A percentile compares a stretch with the other conserved stretches of the same genome.
These are phyloP conservation scores for Tubosaeta brunneosetosa DNA, from an alignment of 768 basidiomycete species.

Conservation along the genomic window DNA sequence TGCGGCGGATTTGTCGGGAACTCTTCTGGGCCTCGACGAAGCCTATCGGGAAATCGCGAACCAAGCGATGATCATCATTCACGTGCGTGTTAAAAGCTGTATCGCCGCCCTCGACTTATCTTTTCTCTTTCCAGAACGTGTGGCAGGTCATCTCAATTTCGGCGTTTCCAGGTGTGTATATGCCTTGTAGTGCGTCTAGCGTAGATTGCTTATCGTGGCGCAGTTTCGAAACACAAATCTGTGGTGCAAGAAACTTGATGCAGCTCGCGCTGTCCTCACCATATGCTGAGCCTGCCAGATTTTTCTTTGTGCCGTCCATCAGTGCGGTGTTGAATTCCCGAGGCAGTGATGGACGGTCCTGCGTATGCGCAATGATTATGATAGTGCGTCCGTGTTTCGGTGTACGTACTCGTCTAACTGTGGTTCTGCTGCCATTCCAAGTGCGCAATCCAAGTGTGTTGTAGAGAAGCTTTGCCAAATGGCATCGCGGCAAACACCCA, in stretches of 20 bases:
- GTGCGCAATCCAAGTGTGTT: slow-evolving; percentile 45
- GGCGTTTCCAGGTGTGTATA: slow-evolving; percentile 24
- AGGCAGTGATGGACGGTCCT: slow-evolving; percentile 22
- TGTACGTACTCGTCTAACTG: not conserved
- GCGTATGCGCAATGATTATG: slow-evolving; percentile 30
- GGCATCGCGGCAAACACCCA: slow-evolving; percentile 29
- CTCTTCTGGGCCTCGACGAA: slow-evolving; percentile 37
- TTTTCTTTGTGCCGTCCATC: slow-evolving; percentile 52
- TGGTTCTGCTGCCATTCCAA: not conserved
- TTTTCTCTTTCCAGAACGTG: slow-evolving; percentile 35
- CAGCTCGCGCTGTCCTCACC: slow-evolving; percentile 42
- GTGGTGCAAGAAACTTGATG: slow-evolving; percentile 48
- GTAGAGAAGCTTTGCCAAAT: slow-evolving; percentile 47
- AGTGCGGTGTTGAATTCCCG: slow-evolving; percentile 28
- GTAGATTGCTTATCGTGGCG: slow-evolving; percentile 1
- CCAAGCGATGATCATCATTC: slow-evolving; percentile 42
- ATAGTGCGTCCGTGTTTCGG: slow-evolving; percentile 22
- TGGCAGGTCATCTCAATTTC: slow-evolving; percentile 55
- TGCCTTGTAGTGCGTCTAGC: not conserved
- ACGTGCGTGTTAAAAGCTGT: slow-evolving; percentile 26
- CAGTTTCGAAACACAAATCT: slow-evolving; percentile 44
- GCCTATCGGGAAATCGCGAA: slow-evolving; percentile 34
- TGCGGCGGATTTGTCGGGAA: slow-evolving; percentile 39
- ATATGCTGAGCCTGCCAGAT: slow-evolving; percentile 30
- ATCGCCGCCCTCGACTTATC: not conserved